Percentiles rank a stretch among this genome's conserved stretches.
Evolutionary conservation across 768 basidiomycete species (phyloP).

Genomic region (Coprinopsis cinerea): DNA sequence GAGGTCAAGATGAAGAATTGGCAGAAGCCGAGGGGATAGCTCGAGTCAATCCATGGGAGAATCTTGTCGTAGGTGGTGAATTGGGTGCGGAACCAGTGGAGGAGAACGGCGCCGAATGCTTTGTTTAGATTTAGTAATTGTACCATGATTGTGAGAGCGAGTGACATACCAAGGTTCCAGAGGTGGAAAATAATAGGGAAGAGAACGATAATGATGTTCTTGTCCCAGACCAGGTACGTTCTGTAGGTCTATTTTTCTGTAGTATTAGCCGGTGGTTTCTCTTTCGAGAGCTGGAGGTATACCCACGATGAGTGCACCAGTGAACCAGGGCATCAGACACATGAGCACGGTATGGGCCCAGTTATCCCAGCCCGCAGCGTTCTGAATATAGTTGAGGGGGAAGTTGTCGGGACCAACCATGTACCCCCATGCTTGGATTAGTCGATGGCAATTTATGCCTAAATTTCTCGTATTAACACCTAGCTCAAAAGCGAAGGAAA

Average conservation of each 20-base stretch:
- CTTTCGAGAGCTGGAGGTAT: neutral
- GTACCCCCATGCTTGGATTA: constrained; percentile 17
- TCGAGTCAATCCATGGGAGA: constrained; percentile 3
- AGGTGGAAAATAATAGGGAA: constrained; percentile 7
- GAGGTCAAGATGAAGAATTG: neutral
- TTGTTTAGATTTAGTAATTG: neutral
- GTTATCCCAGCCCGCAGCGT: constrained; percentile 16
- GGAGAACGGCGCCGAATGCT: neutral
- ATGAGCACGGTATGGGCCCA: constrained; percentile 13
- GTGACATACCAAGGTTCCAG: constrained; percentile 7
- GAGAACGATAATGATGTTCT: constrained; percentile 7
- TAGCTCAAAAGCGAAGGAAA: neutral
- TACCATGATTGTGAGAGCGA: neutral
- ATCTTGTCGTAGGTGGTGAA: constrained; percentile 8
- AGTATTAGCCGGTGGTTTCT: neutral
- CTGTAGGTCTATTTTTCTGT: constrained; percentile 8
- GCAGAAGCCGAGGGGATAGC: neutral
- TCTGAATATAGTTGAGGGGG: constrained; percentile 14
- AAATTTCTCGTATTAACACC: neutral
- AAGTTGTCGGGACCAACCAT: constrained; percentile 9
- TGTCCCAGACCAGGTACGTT: constrained; percentile 9
- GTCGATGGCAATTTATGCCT: constrained; percentile 17
- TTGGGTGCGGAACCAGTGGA: neutral
- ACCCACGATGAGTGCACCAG: constrained; percentile 12
- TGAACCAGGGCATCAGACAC: constrained; percentile 15